Conservation (phyloP, 176 grass and related monocot genomes). For the Chrysopogon serrulatus region DNA sequence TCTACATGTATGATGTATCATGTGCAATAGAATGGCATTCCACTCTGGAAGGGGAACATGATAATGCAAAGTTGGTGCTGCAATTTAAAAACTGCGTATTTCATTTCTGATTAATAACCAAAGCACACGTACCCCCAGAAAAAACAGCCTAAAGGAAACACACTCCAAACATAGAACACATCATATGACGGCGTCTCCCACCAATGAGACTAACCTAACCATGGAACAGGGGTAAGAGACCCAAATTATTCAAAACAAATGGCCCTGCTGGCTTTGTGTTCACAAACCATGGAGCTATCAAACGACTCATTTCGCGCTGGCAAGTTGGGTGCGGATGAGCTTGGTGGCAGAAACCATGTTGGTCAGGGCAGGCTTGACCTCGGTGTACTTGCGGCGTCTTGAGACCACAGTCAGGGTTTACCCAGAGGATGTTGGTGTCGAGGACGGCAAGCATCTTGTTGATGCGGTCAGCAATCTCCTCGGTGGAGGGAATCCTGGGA, state of each 20-base stretch:
- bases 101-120: background rate
- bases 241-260: slow-evolving; percentile 45
- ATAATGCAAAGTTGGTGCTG: background rate
- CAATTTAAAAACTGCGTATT: background rate
- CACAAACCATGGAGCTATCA: background rate
- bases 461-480: slow-evolving; percentile 77
- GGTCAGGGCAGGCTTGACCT: slow-evolving; percentile 85
- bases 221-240: slow-evolving; percentile 2
- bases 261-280: background rate
- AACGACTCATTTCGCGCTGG: slow-evolving; percentile 50
- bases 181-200: background rate
- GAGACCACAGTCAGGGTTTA: slow-evolving; percentile 94
- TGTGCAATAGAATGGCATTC: background rate
- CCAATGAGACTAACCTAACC: slow-evolving; percentile 24
- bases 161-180: slow-evolving; percentile 26
- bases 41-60: background rate
- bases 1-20: background rate
- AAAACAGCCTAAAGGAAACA: slow-evolving; percentile 13
- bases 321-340: slow-evolving; percentile 73
- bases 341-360: slow-evolving; percentile 85
- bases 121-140: background rate
- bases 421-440: slow-evolving; percentile 85
- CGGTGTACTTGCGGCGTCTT: slow-evolving; percentile 92
- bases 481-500: slow-evolving; percentile 80
- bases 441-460: slow-evolving; percentile 95